phyloP scores from a whole-genome alignment of 352 stramenopile species.

The Phytophthora ramorum region DNA sequence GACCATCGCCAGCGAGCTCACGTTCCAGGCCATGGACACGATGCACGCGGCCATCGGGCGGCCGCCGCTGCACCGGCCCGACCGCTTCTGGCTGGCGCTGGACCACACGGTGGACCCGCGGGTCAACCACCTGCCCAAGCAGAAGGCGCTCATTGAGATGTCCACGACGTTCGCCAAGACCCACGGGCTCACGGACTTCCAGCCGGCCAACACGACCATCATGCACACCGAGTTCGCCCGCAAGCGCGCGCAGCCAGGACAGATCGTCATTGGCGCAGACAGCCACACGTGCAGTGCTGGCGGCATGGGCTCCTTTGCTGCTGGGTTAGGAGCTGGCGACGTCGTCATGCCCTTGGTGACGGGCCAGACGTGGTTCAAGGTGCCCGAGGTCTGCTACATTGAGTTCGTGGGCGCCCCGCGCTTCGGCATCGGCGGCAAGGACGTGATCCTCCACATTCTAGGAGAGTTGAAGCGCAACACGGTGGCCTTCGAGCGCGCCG shows the following conservation, averaged over 20 bases:
- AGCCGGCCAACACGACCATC: conserved; percentile 86
- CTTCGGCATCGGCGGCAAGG: conserved; percentile 83
- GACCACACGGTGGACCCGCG: conserved; percentile 86
- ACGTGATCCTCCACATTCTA: conserved; percentile 84
- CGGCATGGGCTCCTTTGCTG: conserved; percentile 80
- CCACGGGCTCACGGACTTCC: conserved; percentile 79
- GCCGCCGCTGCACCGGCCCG: conserved; percentile 71
- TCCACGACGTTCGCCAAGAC: conserved; percentile 81
- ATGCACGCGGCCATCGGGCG: conserved; percentile 81
- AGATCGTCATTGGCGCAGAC: conserved; percentile 87
- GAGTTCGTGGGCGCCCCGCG: conserved; percentile 74
- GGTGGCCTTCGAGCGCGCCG: conserved; percentile 79
- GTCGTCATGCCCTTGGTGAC: conserved; percentile 87
- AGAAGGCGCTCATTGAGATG: conserved; percentile 82
- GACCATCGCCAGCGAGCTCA: conserved; percentile 83
- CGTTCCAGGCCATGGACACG: conserved; percentile 86
- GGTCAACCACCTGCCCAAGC: conserved; percentile 81
- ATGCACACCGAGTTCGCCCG: conserved; percentile 88
- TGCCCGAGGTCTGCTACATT: conserved; percentile 80
- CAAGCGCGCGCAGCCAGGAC: conserved; percentile 79
- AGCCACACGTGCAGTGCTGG: conserved; percentile 80
- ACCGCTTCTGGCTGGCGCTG: conserved; percentile 86
- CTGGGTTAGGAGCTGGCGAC: conserved; percentile 73
- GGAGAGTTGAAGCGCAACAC: conserved; percentile 86
- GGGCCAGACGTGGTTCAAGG: conserved; percentile 87